Conservation (phyloP, 805 yeast genomes). For the Lipomyces sp. region DNA sequence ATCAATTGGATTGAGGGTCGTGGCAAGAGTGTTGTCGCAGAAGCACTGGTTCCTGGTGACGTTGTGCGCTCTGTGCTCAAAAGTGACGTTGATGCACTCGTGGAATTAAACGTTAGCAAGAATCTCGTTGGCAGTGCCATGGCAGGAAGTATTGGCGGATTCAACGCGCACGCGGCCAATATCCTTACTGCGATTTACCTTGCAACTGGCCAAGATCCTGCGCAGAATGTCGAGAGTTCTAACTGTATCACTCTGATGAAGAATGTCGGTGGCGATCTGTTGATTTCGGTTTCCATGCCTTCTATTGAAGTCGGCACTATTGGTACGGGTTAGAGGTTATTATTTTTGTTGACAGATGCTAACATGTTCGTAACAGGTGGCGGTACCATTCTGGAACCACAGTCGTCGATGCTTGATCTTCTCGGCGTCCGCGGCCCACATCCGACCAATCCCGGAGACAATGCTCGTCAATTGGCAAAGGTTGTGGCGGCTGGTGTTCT, state of each 20-base stretch:
- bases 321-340: constrained; percentile 39
- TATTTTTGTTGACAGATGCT: background rate
- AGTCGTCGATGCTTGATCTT: constrained; percentile 90
- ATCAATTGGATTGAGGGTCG: constrained; percentile 99
- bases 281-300: constrained; percentile 98
- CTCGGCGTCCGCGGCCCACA: constrained; percentile 96
- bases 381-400: constrained; percentile 96
- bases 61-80: constrained; percentile 80
- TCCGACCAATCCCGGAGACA: constrained; percentile 87
- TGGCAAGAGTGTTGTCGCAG: constrained; percentile 97
- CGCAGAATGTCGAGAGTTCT: constrained; percentile 96
- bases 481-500: constrained; percentile 91
- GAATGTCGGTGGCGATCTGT: constrained; percentile 72
- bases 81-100: constrained; percentile 88
- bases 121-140: constrained; percentile 94
- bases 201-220: constrained; percentile 99
- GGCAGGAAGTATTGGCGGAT: constrained; percentile 98
- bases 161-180: constrained; percentile 97
- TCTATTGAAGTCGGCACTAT: constrained; percentile 98
- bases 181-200: constrained; percentile 88
- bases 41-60: constrained; percentile 81
- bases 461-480: constrained; percentile 89
- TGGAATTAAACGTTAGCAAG: constrained; percentile 82
- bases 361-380: constrained; percentile 50
- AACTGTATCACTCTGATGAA: constrained; percentile 96